Base-by-base conservation (phyloP, 306 rosid species). In the Oemleria cerasiformis region DNA sequence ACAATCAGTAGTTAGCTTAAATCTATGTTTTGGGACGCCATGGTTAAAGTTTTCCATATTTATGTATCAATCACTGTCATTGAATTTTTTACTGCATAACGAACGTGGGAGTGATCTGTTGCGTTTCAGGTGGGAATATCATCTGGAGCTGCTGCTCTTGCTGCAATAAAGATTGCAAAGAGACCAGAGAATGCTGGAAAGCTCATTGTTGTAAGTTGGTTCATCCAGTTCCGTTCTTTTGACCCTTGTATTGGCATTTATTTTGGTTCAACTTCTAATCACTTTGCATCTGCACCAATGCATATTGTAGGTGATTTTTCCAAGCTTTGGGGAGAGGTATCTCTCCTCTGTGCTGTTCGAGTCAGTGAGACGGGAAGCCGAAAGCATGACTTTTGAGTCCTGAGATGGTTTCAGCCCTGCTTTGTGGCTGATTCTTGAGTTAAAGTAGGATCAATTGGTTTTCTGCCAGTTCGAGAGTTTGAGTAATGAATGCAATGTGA, bases 301-400 rank as follows among this genome's bases (percentile, higher is more conserved):
- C 43, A 7, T 2, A 42, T 82, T 77, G 83, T 82, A 91, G 97
- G 89, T 81, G 21, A 45, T 91, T 75, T 91, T 91, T 55, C 95
- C 97, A 64, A 88, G 97, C 88, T 91, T 85, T 50, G 97, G 97
- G 15, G 97, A 91, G 86, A 86, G 95, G 68, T 91, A 88, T 65
- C 85, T 91, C 19, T 91, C 97, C 23, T 85, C 94, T 25, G 88
- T 78, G 69, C 83, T 91, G 79, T 88, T 91, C 71, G 97, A 91
- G 23, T 83, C 94, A 0, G 86, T 83, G 56, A 83, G 90, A 79
- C 40, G 30, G 65, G 79, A 91, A 76, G 91, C 92, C 63, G 96
- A 86, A 85, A 85, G 71, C 84, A 83, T 88, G 96, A 84, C 80
- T 73, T 80, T 86, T 47, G 91, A 84, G 80, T 23, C 91, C 79